Percentiles rank a stretch among this genome's conserved stretches.
Conservation (phyloP, 139 green algal species). For the Microglena sp. region DNA sequence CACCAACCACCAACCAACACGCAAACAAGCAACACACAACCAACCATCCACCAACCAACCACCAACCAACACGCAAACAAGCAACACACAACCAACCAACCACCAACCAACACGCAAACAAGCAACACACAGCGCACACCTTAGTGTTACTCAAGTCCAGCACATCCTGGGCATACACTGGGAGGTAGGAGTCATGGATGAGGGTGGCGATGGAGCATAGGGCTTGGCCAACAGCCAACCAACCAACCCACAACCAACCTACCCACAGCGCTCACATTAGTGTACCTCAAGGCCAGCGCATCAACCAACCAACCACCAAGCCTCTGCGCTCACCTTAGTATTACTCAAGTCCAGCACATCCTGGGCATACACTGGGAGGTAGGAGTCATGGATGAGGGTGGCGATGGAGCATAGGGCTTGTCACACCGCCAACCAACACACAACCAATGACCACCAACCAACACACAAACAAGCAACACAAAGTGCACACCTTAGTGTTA, state of each 20-base stretch:
- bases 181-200: conserved; percentile 83
- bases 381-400: conserved; percentile 82
- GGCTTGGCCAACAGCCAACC: too few relatives aligned
- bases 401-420: conserved; percentile 74
- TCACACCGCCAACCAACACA: too few relatives aligned
- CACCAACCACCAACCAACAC: too few relatives aligned
- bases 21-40: too few relatives aligned
- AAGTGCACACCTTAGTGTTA: conserved; percentile 9
- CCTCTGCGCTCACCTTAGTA: conserved; percentile 6
- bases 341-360: conserved; percentile 20
- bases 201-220: conserved; percentile 75
- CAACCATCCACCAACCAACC: too few relatives aligned
- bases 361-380: conserved; percentile 72
- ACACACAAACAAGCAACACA: too few relatives aligned
- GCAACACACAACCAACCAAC: background rate
- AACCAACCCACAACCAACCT: too few relatives aligned
- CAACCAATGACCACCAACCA: too few relatives aligned
- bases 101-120: background rate
- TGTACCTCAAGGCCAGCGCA: too few relatives aligned
- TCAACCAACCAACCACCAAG: too few relatives aligned
- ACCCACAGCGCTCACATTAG: too few relatives aligned
- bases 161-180: conserved; percentile 58
- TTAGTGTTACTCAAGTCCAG: conserved; percentile 16
- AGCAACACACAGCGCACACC: conserved; percentile 2
- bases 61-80: too few relatives aligned